Base-by-base conservation (phyloP, 805 yeast genomes). In the Candida sanyiensis region DNA sequence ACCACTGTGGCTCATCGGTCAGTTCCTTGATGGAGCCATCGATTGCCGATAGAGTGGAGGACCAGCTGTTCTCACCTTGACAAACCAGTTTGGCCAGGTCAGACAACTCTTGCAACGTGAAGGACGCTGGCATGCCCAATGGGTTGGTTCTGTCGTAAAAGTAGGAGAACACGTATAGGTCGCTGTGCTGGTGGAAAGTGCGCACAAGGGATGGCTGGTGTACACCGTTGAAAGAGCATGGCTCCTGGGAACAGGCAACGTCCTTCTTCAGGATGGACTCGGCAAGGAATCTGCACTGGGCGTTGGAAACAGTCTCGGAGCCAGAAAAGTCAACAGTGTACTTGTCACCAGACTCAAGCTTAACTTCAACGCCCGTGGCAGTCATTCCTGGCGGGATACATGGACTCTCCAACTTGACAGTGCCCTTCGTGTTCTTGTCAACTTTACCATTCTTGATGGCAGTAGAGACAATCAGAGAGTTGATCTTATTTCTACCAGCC, bases 181-280 rank as follows among this genome's bases (percentile, higher is more conserved):
- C 97, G 28, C 80, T 73, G 23, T 75, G 61, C 39, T 68, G 68
- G 38, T 77, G 72, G 72, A 93, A 93, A 12, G 95, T 79, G 46
- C 72, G 75, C 32, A 77, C 77, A 53, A 93, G 69, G 4, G 95
- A 83, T 7, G 99, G 99, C 68, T 93, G 98, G 63, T 94, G 95
- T 36, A 88, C 83, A 57, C 99, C 98, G 58, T 90, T 87, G 73
- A 93, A 93, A 3, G 97, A 85, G 62, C 99, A 93, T 39, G 98
- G 94, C 42, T 77, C 74, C 23, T 69, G 57, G 2, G 67, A 58
- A 70, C 99, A 93, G 45, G 70, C 77, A 12, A 74, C 70, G 29
- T 88, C 96, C 66, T 90, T 90, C 66, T 85, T 81, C 57, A 93
- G 72, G 29, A 87, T 75, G 38, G 72, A 58, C 59, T 90, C 97